Base-by-base conservation (phyloP, 257 asterid genomes). In the Echites panduratus region DNA sequence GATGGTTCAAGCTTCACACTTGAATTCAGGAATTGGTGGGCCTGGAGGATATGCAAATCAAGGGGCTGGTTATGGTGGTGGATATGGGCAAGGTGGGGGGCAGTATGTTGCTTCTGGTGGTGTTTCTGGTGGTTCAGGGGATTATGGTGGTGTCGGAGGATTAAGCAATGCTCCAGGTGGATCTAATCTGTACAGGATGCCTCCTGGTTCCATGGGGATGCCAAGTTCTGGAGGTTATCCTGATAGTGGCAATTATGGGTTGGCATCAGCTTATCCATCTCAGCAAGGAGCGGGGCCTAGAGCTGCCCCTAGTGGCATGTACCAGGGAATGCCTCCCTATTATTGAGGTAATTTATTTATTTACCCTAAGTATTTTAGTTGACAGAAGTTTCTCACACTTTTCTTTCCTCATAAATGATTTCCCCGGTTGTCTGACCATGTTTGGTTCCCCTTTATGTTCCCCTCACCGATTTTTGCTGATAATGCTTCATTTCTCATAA, bases 301-400 rank as follows among this genome's bases (percentile, higher is more conserved):
- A 76, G 86, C 84, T 79, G 96, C 96, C 6, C 78, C 91, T 35
- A 85, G 87, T 70, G 85, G 85, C 24, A 78, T 76, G 73, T 93
- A 91, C 82, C 97, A 83, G 88, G 97, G 96, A 22, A 84, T 87
- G 88, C 96, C 92, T 5, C 96, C 96, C 17, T 93, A 91, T 70
- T 87, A 87, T 49, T 91, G 87, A 93, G 97, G 98, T 93, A 87
- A 57, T 59, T 9, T 61, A 5, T 38, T 49, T 44, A 57, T 66
- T 11, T 61, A 43, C 19, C 14, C 40, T 5, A 5, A 13, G 19
- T 53, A 5, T 70, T n/a, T 66, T 59, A n/a, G 57, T 69, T 13
- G 9, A 27, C 11, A 3, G 11, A 9, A 12, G 17, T 3, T n/a
- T 24, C 44, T 59, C 13, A 10, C 20, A 10, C 41, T 35, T 27